phyloP scores from a whole-genome alignment of 306 rosid species.

The Senna tora region DNA sequence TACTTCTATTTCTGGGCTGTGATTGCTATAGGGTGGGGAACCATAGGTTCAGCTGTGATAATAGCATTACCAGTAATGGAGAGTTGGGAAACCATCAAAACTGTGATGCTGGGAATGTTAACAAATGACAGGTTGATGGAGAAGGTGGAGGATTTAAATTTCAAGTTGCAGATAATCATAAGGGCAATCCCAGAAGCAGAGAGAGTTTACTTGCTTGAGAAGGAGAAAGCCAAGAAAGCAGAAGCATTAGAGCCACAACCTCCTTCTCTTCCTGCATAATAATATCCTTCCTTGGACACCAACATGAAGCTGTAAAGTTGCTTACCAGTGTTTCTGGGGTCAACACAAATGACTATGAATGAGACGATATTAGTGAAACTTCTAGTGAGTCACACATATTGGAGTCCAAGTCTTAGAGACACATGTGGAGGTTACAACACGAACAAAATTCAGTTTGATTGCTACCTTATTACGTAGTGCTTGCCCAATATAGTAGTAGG shows the following conservation, averaged over 20 bases:
- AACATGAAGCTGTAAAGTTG: conserved; percentile 9
- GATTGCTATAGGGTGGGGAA: conserved; percentile 90
- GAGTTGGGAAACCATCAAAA: conserved; percentile 75
- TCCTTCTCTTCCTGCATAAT: conserved; percentile 37
- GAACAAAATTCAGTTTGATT: conserved; percentile 8
- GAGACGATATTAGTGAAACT: too few relatives aligned
- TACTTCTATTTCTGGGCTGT: conserved; percentile 89
- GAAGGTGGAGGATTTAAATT: conserved; percentile 72
- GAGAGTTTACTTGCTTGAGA: conserved; percentile 69
- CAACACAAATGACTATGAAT: too few relatives aligned
- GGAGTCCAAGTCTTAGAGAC: too few relatives aligned
- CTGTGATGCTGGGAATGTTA: conserved; percentile 65
- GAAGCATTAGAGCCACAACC: conserved; percentile 40
- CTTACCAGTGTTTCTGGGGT: conserved; percentile 3
- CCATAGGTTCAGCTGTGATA: conserved; percentile 76
- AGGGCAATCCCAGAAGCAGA: conserved; percentile 78
- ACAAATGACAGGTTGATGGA: conserved; percentile 79
- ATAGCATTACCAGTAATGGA: conserved; percentile 70
- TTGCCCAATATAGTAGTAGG: background rate
- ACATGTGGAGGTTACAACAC: background rate
- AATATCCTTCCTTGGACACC: conserved; percentile 4
- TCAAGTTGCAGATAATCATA: conserved; percentile 67
- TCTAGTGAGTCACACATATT: too few relatives aligned
- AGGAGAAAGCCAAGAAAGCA: conserved; percentile 60
- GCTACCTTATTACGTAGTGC: background rate